phyloP scores from a whole-genome alignment of 1,284 basidiomycete species.

The Pyrrhoderma lamaoense region DNA sequence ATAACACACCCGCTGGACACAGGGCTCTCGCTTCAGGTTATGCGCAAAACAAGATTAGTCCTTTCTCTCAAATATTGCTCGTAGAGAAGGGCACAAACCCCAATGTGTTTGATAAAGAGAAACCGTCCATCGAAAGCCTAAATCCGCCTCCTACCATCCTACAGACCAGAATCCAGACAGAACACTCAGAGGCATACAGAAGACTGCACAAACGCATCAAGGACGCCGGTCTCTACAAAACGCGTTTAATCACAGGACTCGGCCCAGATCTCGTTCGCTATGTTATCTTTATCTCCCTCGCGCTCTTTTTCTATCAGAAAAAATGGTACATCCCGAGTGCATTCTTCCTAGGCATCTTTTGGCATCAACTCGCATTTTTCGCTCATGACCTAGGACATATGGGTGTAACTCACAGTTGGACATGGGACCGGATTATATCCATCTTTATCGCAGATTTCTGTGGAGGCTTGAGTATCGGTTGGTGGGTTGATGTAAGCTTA shows the following conservation, averaged over 20 bases:
- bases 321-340: constrained; percentile 68
- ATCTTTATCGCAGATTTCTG: constrained; percentile 83
- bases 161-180: constrained; percentile 56
- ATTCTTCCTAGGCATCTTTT: constrained; percentile 77
- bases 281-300: constrained; percentile 48
- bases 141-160: constrained; percentile 45
- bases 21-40: constrained; percentile 8
- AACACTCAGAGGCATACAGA: constrained; percentile 76
- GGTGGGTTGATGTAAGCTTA: constrained; percentile 91
- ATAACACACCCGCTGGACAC: constrained; percentile 23
- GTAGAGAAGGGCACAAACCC: constrained; percentile 32
- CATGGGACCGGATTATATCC: constrained; percentile 72
- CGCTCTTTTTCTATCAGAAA: constrained; percentile 57
- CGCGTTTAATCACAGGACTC: constrained; percentile 83
- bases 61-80: constrained; percentile 58
- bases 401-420: constrained; percentile 87
- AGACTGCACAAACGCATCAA: constrained; percentile 70
- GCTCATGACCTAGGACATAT: constrained; percentile 95
- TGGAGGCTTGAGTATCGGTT: constrained; percentile 90
- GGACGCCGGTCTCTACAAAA: constrained; percentile 80
- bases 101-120: background rate
- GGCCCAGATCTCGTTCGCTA: constrained; percentile 84
- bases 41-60: constrained; percentile 24
- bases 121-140: constrained; percentile 45
- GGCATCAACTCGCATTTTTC: constrained; percentile 92